A percentile compares a stretch with the other conserved stretches of the same genome.
Conservation (phyloP, 371 early-diverging fungal genomes). For the Syncephalastrum sp. region DNA sequence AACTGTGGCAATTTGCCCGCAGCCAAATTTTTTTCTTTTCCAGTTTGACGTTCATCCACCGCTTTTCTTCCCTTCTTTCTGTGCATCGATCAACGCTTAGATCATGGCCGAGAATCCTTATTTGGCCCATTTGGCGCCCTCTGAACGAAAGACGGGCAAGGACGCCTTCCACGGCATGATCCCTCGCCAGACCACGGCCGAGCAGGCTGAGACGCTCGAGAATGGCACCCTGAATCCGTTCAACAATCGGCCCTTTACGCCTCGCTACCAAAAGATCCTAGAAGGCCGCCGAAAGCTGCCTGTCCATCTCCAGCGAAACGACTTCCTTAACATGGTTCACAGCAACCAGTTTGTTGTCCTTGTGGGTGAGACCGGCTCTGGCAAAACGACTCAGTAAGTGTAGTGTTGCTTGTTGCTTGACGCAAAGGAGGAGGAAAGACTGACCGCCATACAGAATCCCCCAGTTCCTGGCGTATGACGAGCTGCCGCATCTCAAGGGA, state of each 20-base stretch:
- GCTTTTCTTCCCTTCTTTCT: no score
- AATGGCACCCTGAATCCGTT: slow-evolving; percentile 78
- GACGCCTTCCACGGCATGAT: slow-evolving; percentile 47
- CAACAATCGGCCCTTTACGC: slow-evolving; percentile 75
- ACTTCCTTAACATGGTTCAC: slow-evolving; percentile 85
- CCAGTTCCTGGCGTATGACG: slow-evolving; percentile 91
- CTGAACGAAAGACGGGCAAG: slow-evolving; percentile 31
- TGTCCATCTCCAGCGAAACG: slow-evolving; percentile 84
- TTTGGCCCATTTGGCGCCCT: slow-evolving; percentile 54
- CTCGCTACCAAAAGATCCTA: slow-evolving; percentile 82
- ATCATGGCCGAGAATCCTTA: slow-evolving; percentile 61
- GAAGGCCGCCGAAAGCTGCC: slow-evolving; percentile 82
- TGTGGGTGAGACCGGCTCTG: slow-evolving; percentile 89
- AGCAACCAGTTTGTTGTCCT: slow-evolving; percentile 85
- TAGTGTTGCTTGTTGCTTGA: background rate
- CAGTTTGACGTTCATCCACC: no score
- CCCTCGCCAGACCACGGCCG: slow-evolving; percentile 70
- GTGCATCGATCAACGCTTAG: no score
- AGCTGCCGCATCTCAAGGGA: slow-evolving; percentile 86
- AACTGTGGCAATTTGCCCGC: no score
- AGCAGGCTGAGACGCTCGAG: slow-evolving; percentile 72
- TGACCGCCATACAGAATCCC: slow-evolving; percentile 67
- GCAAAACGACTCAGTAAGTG: slow-evolving; percentile 93
- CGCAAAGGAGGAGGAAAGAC: background rate
- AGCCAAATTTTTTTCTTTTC: no score